Base-by-base conservation (phyloP, 2,329 filamentous ascomycete genomes). In the Ramularia endophylla region DNA sequence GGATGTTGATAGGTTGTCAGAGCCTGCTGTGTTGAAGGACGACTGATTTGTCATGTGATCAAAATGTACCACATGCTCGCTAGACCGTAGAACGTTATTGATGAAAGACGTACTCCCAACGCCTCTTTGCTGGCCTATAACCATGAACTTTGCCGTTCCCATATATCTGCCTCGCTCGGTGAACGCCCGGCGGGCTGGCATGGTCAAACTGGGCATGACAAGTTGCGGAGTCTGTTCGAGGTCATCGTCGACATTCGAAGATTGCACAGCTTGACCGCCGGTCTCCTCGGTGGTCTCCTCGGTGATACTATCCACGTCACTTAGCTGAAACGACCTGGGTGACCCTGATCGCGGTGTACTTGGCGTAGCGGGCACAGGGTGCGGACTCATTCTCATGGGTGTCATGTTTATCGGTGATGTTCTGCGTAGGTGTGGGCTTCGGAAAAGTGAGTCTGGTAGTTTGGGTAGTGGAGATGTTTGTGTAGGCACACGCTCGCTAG, bases 171-270 rank as follows among this genome's bases (percentile, higher is more conserved):
- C 92, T 34, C 77, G 77, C n/a, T 85, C 80, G 0, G 92, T 95
- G 62, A 97, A 97, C 0, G 89, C 89, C 38, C 88, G 77, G 36
- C 92, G 80, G 46, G 80, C 85, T 3, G 92, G 90, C 78, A 98
- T 92, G 47, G 79, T 81, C 56, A 98, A 83, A 58, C 88, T 95
- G 4, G 92, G 92, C 92, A 98, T 98, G 46, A 98, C 86, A n/a
- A 98, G 75, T 63, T 97, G 89, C 17, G 84, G 83, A 29, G 67
- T 58, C 53, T 42, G 44, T 40, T 40, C 50, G 3, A 62, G 40
- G 60, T 76, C 81, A 57, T 78, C 69, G 52, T 81, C 68, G 48
- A 73, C 67, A 55, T 71, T 65, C 15, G 74, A 79, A 12, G 64
- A 64, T n/a, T 56, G 67, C 12, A 79, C 60, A 3, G 69, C 73